Conservation (phyloP, 169 alveolate species). For the Cyclospora cayetanensis region DNA sequence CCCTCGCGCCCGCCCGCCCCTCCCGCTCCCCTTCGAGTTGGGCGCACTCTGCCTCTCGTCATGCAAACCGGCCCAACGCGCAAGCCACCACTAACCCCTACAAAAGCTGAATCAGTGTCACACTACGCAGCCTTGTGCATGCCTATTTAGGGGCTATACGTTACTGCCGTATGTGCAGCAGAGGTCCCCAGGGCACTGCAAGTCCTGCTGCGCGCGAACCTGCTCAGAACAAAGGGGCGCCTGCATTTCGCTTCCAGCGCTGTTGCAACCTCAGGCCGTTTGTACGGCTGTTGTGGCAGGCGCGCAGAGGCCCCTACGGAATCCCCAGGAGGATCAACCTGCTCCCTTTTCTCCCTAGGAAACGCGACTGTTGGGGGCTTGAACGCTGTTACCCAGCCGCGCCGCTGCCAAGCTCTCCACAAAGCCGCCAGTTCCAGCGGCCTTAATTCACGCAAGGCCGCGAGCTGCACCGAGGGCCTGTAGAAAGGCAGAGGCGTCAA, state of each 20-base stretch:
- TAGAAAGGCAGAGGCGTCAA: slow-evolving; percentile 43
- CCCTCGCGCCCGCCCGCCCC: too few relatives aligned
- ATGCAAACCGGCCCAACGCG: too few relatives aligned
- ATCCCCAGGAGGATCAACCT: background rate
- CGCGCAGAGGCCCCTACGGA: slow-evolving; percentile 5
- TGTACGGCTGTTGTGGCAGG: background rate
- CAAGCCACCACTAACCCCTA: too few relatives aligned
- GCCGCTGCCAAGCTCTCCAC: slow-evolving; percentile 58
- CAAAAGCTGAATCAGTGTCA: too few relatives aligned
- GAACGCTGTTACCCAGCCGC: slow-evolving; percentile 39
- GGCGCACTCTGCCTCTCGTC: too few relatives aligned
- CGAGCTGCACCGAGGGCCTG: background rate
- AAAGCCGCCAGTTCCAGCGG: slow-evolving; percentile 10
- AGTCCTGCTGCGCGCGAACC: too few relatives aligned
- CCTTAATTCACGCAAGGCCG: slow-evolving; percentile 44
- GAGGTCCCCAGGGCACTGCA: too few relatives aligned
- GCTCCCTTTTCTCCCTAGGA: background rate
- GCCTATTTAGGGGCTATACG: too few relatives aligned
- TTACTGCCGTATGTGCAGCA: too few relatives aligned
- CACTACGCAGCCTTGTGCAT: too few relatives aligned
- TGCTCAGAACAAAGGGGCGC: slow-evolving; percentile 54
- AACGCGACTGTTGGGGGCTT: slow-evolving; percentile 19
- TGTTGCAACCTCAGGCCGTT: slow-evolving; percentile 20
- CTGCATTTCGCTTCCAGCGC: slow-evolving; percentile 40
- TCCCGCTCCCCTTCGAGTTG: too few relatives aligned